Percentiles rank a stretch among this genome's conserved stretches.
Evolutionary conservation across 805 yeast genomes (phyloP).

Genomic region (Monosporozyma servazzii): DNA sequence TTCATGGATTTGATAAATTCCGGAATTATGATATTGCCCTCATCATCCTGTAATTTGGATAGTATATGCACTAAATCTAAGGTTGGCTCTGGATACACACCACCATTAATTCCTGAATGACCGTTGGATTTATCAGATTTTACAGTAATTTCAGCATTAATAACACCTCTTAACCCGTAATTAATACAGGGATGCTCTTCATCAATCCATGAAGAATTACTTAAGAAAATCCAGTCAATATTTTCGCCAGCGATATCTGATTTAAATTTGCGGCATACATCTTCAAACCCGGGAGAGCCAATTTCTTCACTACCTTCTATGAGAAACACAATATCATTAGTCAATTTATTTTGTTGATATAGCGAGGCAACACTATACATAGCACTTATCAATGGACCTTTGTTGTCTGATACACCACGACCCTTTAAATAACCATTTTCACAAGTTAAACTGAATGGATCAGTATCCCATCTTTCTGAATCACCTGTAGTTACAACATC

Average conservation of each 20-base stretch:
- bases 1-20: constrained; percentile 62
- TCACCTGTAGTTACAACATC: constrained; percentile 81
- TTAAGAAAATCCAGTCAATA: constrained; percentile 81
- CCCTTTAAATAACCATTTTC: constrained; percentile 81
- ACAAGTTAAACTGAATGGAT: constrained; percentile 70
- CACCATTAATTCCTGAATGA: constrained; percentile 97
- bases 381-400: constrained; percentile 86
- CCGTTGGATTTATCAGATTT: constrained; percentile 73
- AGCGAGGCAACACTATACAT: constrained; percentile 78
- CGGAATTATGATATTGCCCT: constrained; percentile 53
- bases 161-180: constrained; percentile 88
- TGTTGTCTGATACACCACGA: constrained; percentile 89
- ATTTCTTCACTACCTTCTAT: constrained; percentile 95
- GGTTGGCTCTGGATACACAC: constrained; percentile 79
- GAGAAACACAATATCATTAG: constrained; percentile 68
- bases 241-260: constrained; percentile 44
- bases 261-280: constrained; percentile 46
- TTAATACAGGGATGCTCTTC: constrained; percentile 83
- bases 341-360: constrained; percentile 40
- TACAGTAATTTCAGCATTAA: constrained; percentile 67
- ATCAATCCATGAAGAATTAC: constrained; percentile 92
- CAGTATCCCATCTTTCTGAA: constrained; percentile 57
- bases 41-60: constrained; percentile 50
- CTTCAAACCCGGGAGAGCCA: constrained; percentile 79
- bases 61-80: constrained; percentile 71